Percentiles rank a stretch among this genome's conserved stretches.
Evolutionary conservation across 306 rosid genomes (phyloP).

Genomic region (Herpetospermum pedunculosum): DNA sequence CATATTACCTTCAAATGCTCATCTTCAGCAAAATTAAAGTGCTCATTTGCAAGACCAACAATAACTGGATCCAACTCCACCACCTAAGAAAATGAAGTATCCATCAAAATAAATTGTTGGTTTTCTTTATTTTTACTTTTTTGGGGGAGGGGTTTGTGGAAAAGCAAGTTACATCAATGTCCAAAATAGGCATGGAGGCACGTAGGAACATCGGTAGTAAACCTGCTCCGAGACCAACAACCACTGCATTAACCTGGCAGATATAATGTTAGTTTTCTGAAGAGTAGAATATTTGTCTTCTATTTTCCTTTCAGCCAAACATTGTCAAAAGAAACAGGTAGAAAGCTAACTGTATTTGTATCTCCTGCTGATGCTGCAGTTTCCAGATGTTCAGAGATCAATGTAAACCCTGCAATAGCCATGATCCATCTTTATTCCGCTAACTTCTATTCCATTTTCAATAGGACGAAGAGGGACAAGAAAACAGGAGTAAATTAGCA

Average conservation of each 20-base stretch:
- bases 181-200: constrained; percentile 52
- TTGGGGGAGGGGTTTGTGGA: neutral
- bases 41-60: constrained; percentile 50
- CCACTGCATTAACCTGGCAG: constrained; percentile 56
- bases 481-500: neutral
- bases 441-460: constrained; percentile 29
- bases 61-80: constrained; percentile 76
- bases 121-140: neutral
- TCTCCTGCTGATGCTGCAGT: constrained; percentile 37
- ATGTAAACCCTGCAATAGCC: constrained; percentile 66
- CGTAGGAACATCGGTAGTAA: constrained; percentile 87
- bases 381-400: constrained; percentile 67
- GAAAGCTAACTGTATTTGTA: constrained; percentile 47
- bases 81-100: constrained; percentile 28
- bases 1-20: constrained; percentile 30
- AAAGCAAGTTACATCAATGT: constrained; percentile 48
- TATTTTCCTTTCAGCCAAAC: neutral
- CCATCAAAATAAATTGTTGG: neutral
- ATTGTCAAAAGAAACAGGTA: neutral
- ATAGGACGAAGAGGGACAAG: neutral
- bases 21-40: constrained; percentile 68
- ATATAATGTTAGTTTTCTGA: neutral
- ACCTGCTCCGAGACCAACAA: constrained; percentile 91
- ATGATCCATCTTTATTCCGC: constrained; percentile 50
- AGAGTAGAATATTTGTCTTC: neutral